Evolutionary conservation across 1,139 yeast species (phyloP).

Genomic region (Yamadazyma oceani): DNA sequence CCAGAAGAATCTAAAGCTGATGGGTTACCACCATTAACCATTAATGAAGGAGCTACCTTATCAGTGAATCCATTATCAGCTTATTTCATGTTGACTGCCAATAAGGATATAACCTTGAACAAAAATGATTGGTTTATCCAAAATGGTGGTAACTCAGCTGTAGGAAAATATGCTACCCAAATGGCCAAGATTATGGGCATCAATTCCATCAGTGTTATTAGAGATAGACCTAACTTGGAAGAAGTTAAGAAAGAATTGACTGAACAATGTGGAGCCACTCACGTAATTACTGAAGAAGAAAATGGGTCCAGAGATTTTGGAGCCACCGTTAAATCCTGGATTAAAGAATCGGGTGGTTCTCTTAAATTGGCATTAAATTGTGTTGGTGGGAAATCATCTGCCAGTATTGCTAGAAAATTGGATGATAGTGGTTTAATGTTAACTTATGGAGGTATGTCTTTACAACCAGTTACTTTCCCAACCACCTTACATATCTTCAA

Average conservation of each 20-base stretch:
- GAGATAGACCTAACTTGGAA: conserved; percentile 78
- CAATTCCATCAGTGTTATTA: conserved; percentile 82
- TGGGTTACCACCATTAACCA: conserved; percentile 42
- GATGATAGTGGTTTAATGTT: conserved; percentile 67
- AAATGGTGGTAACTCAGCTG: conserved; percentile 96
- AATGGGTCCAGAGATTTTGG: conserved; percentile 67
- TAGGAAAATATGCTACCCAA: conserved; percentile 92
- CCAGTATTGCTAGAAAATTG: conserved; percentile 80
- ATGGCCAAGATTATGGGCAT: conserved; percentile 75
- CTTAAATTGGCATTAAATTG: conserved; percentile 84
- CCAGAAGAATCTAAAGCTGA: conserved; percentile 33
- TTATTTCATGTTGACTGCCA: conserved; percentile 79
- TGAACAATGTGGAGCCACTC: conserved; percentile 70
- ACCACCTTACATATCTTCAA: conserved; percentile 89
- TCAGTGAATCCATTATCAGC: conserved; percentile 94
- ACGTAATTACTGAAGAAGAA: conserved; percentile 87
- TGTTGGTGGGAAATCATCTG: conserved; percentile 85
- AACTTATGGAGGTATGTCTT: conserved; percentile 98
- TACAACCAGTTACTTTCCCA: conserved; percentile 88
- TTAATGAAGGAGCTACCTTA: conserved; percentile 82
- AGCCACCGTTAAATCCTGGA: conserved; percentile 60
- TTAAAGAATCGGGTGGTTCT: conserved; percentile 52
- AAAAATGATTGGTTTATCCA: conserved; percentile 94
- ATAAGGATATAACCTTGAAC: conserved; percentile 44
- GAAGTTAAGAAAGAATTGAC: conserved; percentile 58